Percentiles rank a stretch among this genome's conserved stretches.
These are phyloP conservation scores for Obelidium mucronatum DNA, from an alignment of 192 early-diverging fungal species.

Conservation along the genomic window DNA sequence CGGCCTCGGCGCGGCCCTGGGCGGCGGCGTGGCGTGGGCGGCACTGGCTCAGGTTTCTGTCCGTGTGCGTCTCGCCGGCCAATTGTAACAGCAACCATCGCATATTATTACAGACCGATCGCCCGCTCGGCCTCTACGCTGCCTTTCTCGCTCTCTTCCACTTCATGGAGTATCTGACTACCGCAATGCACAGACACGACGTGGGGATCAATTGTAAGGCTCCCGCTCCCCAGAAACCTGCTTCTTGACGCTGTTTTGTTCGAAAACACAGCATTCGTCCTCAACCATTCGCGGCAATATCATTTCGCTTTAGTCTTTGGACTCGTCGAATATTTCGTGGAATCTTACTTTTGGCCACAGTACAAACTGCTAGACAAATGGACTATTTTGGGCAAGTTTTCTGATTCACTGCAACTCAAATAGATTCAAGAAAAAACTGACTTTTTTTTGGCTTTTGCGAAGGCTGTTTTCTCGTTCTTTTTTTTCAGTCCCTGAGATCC, in stretches of 20 bases:
- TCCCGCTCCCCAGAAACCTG: neutral
- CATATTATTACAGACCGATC: neutral
- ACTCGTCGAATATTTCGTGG: slow-evolving; percentile 74
- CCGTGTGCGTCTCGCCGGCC: too few species aligned
- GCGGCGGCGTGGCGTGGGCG: neutral
- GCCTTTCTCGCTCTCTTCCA: slow-evolving; percentile 78
- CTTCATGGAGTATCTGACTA: slow-evolving; percentile 84
- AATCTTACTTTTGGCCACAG: slow-evolving; percentile 66
- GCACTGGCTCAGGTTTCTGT: slow-evolving; percentile 4
- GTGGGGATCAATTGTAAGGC: slow-evolving; percentile 76
- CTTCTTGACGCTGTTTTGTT: slow-evolving; percentile 8
- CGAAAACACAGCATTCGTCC: slow-evolving; percentile 66
- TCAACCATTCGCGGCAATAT: slow-evolving; percentile 78
- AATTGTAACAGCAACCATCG: too few species aligned
- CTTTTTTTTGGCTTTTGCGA: too few species aligned
- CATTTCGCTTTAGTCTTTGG: slow-evolving; percentile 71
- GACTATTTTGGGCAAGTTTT: slow-evolving; percentile 48
- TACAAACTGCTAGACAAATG: slow-evolving; percentile 53
- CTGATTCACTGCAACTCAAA: too few species aligned
- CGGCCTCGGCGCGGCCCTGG: neutral
- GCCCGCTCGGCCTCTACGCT: slow-evolving; percentile 69
- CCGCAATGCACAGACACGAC: slow-evolving; percentile 79
- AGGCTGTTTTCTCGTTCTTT: slow-evolving; percentile 61
- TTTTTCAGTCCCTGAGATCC: slow-evolving; percentile 80
- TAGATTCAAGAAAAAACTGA: too few species aligned